Percentiles rank a stretch among this genome's conserved stretches.
These are phyloP conservation scores for Phalaenopsis equestris DNA, from an alignment of 106 monocot species.

Conservation along the genomic window DNA sequence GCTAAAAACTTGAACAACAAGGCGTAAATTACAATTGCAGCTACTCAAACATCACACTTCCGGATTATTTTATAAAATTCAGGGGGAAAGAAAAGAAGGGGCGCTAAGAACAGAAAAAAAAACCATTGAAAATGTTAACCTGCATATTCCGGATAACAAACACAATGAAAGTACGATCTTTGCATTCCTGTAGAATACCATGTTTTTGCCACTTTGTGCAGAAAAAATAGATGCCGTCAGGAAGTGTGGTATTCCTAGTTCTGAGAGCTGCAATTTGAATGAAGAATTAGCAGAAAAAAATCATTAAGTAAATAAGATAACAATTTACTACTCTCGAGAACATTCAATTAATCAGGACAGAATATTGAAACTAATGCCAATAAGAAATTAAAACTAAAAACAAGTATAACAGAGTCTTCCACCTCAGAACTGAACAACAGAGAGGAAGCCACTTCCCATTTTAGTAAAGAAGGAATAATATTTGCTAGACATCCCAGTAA, in stretches of 20 bases:
- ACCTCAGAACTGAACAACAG: neutral
- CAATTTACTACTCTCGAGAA: neutral
- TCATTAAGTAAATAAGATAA: neutral
- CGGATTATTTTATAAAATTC: too few relatives aligned
- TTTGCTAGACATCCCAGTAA: neutral
- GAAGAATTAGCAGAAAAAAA: constrained; percentile 7
- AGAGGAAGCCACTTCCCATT: neutral
- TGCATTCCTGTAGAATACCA: constrained; percentile 56
- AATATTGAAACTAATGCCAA: neutral
- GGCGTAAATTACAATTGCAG: neutral
- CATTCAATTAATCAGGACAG: neutral
- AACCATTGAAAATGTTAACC: constrained; percentile 33
- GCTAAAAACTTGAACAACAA: neutral
- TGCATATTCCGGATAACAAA: constrained; percentile 79
- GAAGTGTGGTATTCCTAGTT: constrained; percentile 88
- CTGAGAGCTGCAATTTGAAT: constrained; percentile 53
- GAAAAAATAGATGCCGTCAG: constrained; percentile 94
- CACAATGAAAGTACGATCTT: constrained; percentile 67
- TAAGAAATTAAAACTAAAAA: neutral
- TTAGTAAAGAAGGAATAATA: neutral
- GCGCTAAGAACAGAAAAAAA: neutral
- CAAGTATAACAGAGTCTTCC: neutral
- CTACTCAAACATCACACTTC: neutral
- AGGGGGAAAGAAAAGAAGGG: neutral
- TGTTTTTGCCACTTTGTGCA: constrained; percentile 63